These are phyloP conservation scores for Mallotus repandus DNA, from an alignment of 441 rosid genomes.

Conservation along the genomic window DNA sequence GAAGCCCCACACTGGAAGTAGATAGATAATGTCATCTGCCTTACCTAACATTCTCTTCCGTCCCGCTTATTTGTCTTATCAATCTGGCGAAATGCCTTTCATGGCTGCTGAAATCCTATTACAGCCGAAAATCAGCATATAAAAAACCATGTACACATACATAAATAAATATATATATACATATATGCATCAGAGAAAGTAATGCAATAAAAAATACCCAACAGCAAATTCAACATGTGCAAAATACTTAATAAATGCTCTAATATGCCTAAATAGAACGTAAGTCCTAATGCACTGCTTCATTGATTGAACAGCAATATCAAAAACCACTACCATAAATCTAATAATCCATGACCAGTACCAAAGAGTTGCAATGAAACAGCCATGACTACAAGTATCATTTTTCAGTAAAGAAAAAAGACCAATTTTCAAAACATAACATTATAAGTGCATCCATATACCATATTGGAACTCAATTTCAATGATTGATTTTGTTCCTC, in stretches of 20 bases:
- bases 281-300: background rate
- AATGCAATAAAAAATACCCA: background rate
- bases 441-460: slow-evolving; percentile 27
- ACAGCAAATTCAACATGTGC: background rate
- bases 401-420: background rate
- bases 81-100: slow-evolving; percentile 61
- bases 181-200: slow-evolving; percentile 2
- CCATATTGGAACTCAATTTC: slow-evolving; percentile 53
- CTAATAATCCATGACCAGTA: background rate
- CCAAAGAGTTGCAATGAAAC: background rate
- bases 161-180: too few species aligned
- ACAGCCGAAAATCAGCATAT: slow-evolving; percentile 11
- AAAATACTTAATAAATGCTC: background rate
- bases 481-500: slow-evolving; percentile 48
- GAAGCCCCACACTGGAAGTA: background rate
- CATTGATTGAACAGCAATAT: background rate
- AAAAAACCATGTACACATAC: background rate
- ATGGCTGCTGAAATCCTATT: slow-evolving; percentile 62
- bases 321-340: background rate
- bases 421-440: slow-evolving; percentile 3
- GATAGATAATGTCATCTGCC: slow-evolving; percentile 18
- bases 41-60: slow-evolving; percentile 70
- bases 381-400: slow-evolving; percentile 1
- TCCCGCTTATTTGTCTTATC: slow-evolving; percentile 65
- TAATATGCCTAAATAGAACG: background rate